Conservation (phyloP, 2,329 filamentous ascomycete species). For the Septoria petroselini region DNA sequence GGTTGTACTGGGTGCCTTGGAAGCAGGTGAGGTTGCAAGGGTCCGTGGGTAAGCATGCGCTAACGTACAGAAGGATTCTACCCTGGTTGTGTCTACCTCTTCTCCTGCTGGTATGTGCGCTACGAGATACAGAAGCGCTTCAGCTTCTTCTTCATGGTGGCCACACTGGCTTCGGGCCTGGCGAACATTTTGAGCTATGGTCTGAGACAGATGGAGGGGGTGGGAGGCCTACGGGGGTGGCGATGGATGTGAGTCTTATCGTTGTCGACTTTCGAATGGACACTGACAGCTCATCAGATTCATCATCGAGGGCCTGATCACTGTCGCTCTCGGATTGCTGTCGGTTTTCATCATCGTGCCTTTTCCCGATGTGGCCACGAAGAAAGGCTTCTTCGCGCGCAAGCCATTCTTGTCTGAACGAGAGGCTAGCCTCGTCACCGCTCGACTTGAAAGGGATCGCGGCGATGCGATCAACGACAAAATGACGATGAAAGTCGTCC, state of each 20-base stretch:
- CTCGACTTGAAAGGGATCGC: conserved; percentile 11
- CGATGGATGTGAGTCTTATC: conserved; percentile 41
- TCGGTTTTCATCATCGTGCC: conserved; percentile 63
- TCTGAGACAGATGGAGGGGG: conserved; percentile 8
- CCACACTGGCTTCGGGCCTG: conserved; percentile 14
- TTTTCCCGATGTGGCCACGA: conserved; percentile 48
- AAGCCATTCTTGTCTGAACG: conserved; percentile 13
- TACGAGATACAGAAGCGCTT: conserved; percentile 21
- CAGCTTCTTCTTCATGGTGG: conserved; percentile 15
- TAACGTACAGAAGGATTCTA: neutral
- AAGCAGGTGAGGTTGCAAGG: conserved; percentile 10
- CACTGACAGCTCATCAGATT: conserved; percentile 36
- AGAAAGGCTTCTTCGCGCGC: neutral
- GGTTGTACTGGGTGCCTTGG: conserved; percentile 10
- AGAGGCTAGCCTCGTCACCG: conserved; percentile 14
- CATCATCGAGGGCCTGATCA: conserved; percentile 66
- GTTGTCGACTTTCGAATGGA: neutral
- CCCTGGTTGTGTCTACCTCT: conserved; percentile 29
- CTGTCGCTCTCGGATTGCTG: conserved; percentile 56
- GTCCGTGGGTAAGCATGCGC: neutral
- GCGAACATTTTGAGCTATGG: conserved; percentile 20
- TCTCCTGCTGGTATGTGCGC: conserved; percentile 21
- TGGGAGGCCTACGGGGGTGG: conserved; percentile 13
- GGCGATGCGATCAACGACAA: conserved; percentile 3
- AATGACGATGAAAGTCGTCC: conserved; percentile 7